Evolutionary conservation across 345 rosid species (phyloP).

Genomic region (Sonneratia caseolaris): DNA sequence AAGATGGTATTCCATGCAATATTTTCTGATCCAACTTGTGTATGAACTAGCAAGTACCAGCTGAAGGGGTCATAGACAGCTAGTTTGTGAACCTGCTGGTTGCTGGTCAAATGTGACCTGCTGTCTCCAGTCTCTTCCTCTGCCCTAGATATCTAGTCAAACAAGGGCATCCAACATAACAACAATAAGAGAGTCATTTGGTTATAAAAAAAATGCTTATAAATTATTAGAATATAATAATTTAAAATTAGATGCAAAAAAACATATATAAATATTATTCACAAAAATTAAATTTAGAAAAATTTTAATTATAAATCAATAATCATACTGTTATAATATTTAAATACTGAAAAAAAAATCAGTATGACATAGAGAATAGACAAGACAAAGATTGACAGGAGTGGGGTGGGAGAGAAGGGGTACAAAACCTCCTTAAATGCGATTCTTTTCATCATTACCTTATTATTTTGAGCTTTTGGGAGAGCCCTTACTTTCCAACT

Average conservation of each 20-base stretch:
- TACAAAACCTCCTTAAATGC: constrained; percentile 15
- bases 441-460: constrained; percentile 40
- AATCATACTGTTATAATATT: too few species aligned
- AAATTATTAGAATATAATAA: too few species aligned
- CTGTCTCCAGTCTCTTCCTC: neutral
- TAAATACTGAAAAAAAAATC: neutral
- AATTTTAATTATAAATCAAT: too few species aligned
- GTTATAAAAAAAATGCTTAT: neutral
- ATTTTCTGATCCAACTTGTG: neutral
- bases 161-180: neutral
- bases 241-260: too few species aligned
- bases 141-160: constrained; percentile 2
- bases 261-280: too few species aligned
- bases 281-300: too few species aligned
- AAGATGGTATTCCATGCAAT: too few species aligned
- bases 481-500: constrained; percentile 13
- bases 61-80: neutral
- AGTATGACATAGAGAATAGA: neutral
- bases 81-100: constrained; percentile 7
- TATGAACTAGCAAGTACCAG: neutral
- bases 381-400: neutral
- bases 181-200: neutral
- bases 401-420: neutral
- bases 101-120: constrained; percentile 12
- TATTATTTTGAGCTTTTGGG: constrained; percentile 32